Conservation (phyloP, 768 basidiomycete species). For the Psilocybe azurescens region DNA sequence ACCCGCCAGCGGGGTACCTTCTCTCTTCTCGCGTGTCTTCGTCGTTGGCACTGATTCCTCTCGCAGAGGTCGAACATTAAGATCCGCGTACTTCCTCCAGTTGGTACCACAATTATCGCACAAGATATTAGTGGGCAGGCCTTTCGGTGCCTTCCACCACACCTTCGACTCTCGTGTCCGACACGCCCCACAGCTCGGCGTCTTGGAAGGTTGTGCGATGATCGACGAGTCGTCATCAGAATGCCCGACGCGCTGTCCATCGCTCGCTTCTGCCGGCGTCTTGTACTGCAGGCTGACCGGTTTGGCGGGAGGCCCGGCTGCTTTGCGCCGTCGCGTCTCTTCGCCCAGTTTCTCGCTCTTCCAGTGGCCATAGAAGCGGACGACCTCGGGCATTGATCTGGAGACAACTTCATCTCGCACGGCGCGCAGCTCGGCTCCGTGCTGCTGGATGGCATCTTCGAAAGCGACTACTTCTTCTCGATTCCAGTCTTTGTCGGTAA, state of each 20-base stretch:
- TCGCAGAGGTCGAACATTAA: slow-evolving; percentile 74
- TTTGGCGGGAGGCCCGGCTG: slow-evolving; percentile 39
- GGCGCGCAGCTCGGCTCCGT: slow-evolving; percentile 81
- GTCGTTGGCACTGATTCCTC: slow-evolving; percentile 62
- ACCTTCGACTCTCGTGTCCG: slow-evolving; percentile 75
- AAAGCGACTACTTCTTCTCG: slow-evolving; percentile 74
- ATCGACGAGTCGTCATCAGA: slow-evolving; percentile 83
- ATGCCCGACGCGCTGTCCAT: slow-evolving; percentile 54
- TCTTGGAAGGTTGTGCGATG: slow-evolving; percentile 58
- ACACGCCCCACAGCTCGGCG: slow-evolving; percentile 81
- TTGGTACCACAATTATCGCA: slow-evolving; percentile 87
- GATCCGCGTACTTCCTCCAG: slow-evolving; percentile 93
- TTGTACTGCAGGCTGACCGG: slow-evolving; percentile 43
- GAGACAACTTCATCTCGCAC: slow-evolving; percentile 77
- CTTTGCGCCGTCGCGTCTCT: slow-evolving; percentile 60
- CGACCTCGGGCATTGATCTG: slow-evolving; percentile 75
- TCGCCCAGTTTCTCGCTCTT: slow-evolving; percentile 80
- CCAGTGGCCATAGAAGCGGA: slow-evolving; percentile 86
- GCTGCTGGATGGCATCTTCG: slow-evolving; percentile 73
- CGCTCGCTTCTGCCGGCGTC: slow-evolving; percentile 41
- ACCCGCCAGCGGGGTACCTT: slow-evolving; percentile 58
- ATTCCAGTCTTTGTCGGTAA: slow-evolving; percentile 74
- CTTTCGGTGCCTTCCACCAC: slow-evolving; percentile 96
- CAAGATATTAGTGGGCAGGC: slow-evolving; percentile 75
- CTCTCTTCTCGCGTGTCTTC: slow-evolving; percentile 70